A percentile compares a stretch with the other conserved stretches of the same genome.
These are phyloP conservation scores for Bromus sterilis DNA, from an alignment of 176 grass and related monocot genomes.

Conservation along the genomic window DNA sequence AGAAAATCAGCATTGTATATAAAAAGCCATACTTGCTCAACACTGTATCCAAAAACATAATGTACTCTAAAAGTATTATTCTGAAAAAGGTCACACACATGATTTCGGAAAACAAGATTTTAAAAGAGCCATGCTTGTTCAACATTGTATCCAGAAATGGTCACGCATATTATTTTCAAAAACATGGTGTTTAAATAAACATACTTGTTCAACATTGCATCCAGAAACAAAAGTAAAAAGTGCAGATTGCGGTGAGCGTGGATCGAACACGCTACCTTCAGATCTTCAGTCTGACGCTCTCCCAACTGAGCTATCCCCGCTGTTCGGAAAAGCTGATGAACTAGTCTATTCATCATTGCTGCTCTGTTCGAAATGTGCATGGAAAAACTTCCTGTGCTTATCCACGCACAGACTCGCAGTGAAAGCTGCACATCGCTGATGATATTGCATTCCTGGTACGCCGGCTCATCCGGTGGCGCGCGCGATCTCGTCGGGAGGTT, in stretches of 20 bases:
- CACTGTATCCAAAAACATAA: too few relatives aligned
- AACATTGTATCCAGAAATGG: background rate
- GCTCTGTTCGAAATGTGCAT: background rate
- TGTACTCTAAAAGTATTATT: background rate
- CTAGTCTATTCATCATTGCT: fast-evolving
- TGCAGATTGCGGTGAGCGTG: slow-evolving; percentile 83
- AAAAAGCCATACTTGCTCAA: too few relatives aligned
- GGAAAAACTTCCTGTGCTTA: too few relatives aligned
- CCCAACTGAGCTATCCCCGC: slow-evolving; percentile 97
- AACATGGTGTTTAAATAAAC: too few relatives aligned
- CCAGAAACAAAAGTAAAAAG: background rate
- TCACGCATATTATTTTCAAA: too few relatives aligned
- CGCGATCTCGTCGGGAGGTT: too few relatives aligned
- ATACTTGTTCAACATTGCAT: too few relatives aligned
- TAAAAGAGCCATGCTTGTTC: background rate
- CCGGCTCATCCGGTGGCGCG: too few relatives aligned
- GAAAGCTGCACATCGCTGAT: too few relatives aligned
- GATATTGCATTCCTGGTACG: too few relatives aligned
- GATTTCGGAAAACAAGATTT: background rate
- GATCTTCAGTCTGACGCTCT: slow-evolving; percentile 97
- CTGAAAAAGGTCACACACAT: background rate
- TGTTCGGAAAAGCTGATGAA: too few relatives aligned
- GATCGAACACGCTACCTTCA: slow-evolving; percentile 94
- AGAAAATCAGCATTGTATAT: background rate
- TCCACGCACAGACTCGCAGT: too few relatives aligned